Percentiles rank a stretch among this genome's conserved stretches.
phyloP scores from a whole-genome alignment of 179 eudicot species.

The Camellia oleifera region DNA sequence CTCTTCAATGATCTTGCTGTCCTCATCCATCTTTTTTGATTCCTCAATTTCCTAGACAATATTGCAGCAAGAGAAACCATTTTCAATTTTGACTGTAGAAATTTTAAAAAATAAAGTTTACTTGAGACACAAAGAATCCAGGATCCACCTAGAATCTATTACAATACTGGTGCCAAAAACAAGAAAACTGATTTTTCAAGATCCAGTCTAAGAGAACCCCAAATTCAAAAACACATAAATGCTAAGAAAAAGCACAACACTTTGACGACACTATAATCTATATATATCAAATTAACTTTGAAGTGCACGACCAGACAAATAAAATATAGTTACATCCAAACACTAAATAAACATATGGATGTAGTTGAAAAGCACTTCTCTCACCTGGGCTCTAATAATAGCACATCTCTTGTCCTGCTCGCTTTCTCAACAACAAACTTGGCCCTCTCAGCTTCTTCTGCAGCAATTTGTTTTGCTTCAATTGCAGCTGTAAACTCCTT shows the following conservation, averaged over 20 bases:
- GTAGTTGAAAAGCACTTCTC: too few relatives aligned
- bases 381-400: too few relatives aligned
- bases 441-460: too few relatives aligned
- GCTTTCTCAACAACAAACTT: too few relatives aligned
- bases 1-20: conserved; percentile 84
- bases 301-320: too few relatives aligned
- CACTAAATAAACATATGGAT: too few relatives aligned
- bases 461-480: too few relatives aligned
- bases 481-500: too few relatives aligned
- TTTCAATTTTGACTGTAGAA: conserved; percentile 26
- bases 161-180: not conserved
- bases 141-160: conserved; percentile 16
- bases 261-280: too few relatives aligned
- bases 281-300: too few relatives aligned
- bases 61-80: conserved; percentile 26
- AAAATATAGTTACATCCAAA: too few relatives aligned
- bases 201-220: not conserved
- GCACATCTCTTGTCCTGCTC: too few relatives aligned
- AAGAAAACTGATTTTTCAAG: conserved; percentile 1
- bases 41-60: conserved; percentile 81
- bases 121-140: conserved; percentile 16
- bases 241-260: not conserved
- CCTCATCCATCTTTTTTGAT: conserved; percentile 98
- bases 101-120: conserved; percentile 9
- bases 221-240: not conserved